Evolutionary conservation across 1,139 yeast genomes (phyloP).

Genomic region (Protomyces lactucae-debilis): DNA sequence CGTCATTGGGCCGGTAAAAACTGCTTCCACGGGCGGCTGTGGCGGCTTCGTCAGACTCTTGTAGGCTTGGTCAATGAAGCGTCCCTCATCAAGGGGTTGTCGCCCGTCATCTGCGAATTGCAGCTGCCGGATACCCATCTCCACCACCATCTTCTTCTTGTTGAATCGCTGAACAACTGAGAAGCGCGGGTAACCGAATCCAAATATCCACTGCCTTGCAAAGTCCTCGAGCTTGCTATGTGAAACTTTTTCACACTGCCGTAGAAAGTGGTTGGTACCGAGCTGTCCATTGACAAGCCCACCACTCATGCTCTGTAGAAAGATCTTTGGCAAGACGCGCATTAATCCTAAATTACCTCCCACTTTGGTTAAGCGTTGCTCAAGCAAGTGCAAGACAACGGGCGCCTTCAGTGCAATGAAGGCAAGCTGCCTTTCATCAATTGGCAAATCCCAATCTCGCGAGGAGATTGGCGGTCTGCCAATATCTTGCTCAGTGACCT

Average conservation of each 20-base stretch:
- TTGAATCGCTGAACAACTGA: conserved; percentile 86
- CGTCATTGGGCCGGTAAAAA: conserved; percentile 79
- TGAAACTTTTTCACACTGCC: conserved; percentile 89
- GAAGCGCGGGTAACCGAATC: conserved; percentile 84
- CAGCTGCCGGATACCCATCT: conserved; percentile 88
- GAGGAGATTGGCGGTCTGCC: conserved; percentile 76
- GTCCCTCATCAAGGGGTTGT: conserved; percentile 41
- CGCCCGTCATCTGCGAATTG: conserved; percentile 58
- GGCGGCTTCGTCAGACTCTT: conserved; percentile 36
- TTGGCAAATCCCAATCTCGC: conserved; percentile 63
- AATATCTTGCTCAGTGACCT: conserved; percentile 65
- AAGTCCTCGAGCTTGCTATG: conserved; percentile 77
- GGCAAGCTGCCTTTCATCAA: conserved; percentile 57
- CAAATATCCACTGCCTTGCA: conserved; percentile 89
- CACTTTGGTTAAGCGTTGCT: conserved; percentile 90
- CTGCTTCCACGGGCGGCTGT: conserved; percentile 36
- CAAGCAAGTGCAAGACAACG: conserved; percentile 73
- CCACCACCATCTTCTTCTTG: conserved; percentile 87
- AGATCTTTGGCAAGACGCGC: conserved; percentile 84
- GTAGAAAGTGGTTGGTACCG: conserved; percentile 79
- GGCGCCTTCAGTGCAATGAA: conserved; percentile 80
- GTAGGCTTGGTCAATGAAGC: conserved; percentile 45
- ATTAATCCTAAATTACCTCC: conserved; percentile 90
- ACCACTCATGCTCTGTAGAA: conserved; percentile 93
- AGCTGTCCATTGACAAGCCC: conserved; percentile 76